Base-by-base conservation (phyloP, 1,139 yeast species). In the Suzukiozyma palmioleophila region DNA sequence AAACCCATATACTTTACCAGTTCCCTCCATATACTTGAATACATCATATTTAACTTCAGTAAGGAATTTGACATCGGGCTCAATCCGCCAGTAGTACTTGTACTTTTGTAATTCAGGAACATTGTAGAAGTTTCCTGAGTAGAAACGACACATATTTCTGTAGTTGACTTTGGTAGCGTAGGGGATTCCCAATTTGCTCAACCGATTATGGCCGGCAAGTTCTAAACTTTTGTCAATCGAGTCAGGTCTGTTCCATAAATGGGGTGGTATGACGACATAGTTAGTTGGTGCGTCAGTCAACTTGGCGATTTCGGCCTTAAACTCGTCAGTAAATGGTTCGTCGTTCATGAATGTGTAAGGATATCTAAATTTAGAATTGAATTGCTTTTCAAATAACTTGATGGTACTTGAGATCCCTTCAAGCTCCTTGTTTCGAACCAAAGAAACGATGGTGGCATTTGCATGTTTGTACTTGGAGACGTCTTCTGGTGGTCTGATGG, bases 311-410 rank as follows among this genome's bases (percentile, higher is more conserved):
- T 52, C 52, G 2, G 55, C 47, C 50, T 70, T 84, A 61, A 85
- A 86, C 30, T 59, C 59, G 0, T 76, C 74, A 1, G 77, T 65
- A 54, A 87, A 87, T 8, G 79, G 80, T 41, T 66, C 69, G 52
- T 87, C 94, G 54, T 86, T 87, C 38, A 87, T 57, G 52, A 87
- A 85, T 1, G 87, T 84, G 68, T 87, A 86, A 0, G 95, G 95
- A 54, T 87, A 87, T 38, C 74, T 70, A 57, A 79, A 87, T 54
- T 84, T 81, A 24, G 60, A 48, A 55, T 88, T 88, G 64, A 88
- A 87, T 3, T 67, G 70, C 22, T 58, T 58, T 53, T 87, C 95
- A 29, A 87, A 73, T 48, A 72, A 73, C 36, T 56, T 54, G 40
- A 87, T 77, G 2, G 94, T 74, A 10, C 52, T 50, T 0, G 75